Evolutionary conservation across 108 stramenopile genomes (phyloP).

Genomic region (Parietichytrium sp.): DNA sequence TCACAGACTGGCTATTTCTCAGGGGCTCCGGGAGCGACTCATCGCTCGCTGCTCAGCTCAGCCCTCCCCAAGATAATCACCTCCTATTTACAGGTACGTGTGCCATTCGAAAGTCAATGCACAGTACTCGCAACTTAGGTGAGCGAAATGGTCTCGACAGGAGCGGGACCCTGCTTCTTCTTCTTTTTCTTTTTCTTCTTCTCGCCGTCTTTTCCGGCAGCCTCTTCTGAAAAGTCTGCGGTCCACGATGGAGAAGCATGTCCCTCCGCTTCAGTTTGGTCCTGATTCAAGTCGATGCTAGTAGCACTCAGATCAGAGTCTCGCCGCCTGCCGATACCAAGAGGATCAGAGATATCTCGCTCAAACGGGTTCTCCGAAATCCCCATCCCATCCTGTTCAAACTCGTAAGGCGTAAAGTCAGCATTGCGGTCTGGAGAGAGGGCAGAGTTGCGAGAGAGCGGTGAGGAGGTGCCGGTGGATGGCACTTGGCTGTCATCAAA

Average conservation of each 20-base stretch:
- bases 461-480: not conserved
- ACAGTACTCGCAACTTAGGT: too few relatives aligned
- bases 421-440: not conserved
- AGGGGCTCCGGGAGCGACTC: too few relatives aligned
- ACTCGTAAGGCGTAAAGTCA: not conserved
- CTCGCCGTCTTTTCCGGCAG: not conserved
- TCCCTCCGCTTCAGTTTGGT: not conserved
- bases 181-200: conserved; percentile 38
- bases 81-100: too few relatives aligned
- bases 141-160: too few relatives aligned
- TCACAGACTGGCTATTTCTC: too few relatives aligned
- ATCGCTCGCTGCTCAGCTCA: too few relatives aligned
- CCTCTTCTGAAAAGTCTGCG: conserved; percentile 13
- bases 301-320: not conserved
- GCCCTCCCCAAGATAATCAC: too few relatives aligned
- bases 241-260: not conserved
- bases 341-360: not conserved
- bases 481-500: not conserved
- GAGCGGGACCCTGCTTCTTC: conserved; percentile 24
- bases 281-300: not conserved
- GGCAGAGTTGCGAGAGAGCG: not conserved
- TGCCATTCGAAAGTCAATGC: too few relatives aligned
- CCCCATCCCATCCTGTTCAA: not conserved
- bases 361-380: not conserved
- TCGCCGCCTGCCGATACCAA: not conserved